Percentiles rank a stretch among this genome's conserved stretches.
phyloP scores from a whole-genome alignment of 768 basidiomycete genomes.

The Suillus cothurnatus region DNA sequence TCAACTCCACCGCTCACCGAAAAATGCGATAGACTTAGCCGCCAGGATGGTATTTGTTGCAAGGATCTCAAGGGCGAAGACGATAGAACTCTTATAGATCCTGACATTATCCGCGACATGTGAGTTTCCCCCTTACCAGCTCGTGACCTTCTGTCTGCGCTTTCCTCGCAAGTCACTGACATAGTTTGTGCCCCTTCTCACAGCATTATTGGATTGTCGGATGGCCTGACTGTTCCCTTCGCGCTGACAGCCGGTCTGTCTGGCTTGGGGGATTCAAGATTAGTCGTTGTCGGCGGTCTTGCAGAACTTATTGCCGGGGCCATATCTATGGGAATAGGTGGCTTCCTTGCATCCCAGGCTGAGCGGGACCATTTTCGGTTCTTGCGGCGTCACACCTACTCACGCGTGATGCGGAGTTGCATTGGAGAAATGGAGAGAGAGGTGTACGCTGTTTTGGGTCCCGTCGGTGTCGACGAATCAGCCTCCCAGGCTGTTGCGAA shows the following conservation, averaged over 20 bases:
- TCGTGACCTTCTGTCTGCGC: not conserved
- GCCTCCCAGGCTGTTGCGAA: constrained; percentile 79
- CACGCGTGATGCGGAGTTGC: constrained; percentile 87
- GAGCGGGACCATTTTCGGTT: constrained; percentile 95
- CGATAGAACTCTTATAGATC: constrained; percentile 80
- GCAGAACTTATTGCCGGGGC: constrained; percentile 97
- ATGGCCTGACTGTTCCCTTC: constrained; percentile 90
- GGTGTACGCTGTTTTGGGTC: constrained; percentile 83
- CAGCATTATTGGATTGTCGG: constrained; percentile 88
- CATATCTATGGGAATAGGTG: constrained; percentile 98
- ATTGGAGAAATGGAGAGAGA: constrained; percentile 97
- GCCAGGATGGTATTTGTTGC: constrained; percentile 77
- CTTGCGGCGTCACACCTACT: constrained; percentile 68
- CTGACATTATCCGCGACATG: constrained; percentile 88
- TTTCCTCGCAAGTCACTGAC: constrained; percentile 11
- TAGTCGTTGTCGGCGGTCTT: constrained; percentile 94
- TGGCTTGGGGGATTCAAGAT: constrained; percentile 82
- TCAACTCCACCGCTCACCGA: constrained; percentile 48
- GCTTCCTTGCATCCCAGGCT: constrained; percentile 95
- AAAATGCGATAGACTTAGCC: constrained; percentile 58
- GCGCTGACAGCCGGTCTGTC: constrained; percentile 89
- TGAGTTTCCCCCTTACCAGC: constrained; percentile 37
- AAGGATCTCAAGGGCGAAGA: constrained; percentile 83
- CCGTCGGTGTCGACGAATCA: constrained; percentile 85
- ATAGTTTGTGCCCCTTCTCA: constrained; percentile 13